A percentile compares a stretch with the other conserved stretches of the same genome.
phyloP scores from a whole-genome alignment of 2,329 filamentous ascomycete genomes.

The Xenosphaeropsis pyriputrescens region DNA sequence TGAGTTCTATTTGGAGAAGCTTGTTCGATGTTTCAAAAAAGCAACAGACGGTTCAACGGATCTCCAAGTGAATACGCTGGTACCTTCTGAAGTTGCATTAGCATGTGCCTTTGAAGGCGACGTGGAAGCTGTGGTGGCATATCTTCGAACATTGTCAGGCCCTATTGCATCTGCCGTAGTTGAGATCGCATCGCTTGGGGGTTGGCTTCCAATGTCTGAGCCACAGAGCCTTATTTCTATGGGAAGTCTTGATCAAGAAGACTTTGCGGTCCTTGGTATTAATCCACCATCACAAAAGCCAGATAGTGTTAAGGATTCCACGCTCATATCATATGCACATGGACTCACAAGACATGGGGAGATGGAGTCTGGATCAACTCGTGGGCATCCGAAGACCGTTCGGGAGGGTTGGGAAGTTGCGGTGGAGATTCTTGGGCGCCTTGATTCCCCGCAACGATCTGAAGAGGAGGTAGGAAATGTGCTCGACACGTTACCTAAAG shows the following conservation, averaged over 20 bases:
- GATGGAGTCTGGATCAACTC: constrained; percentile 6
- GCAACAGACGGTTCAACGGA: constrained; percentile 52
- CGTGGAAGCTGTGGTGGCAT: constrained; percentile 56
- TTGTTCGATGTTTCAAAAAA: constrained; percentile 53
- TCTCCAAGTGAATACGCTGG: constrained; percentile 63
- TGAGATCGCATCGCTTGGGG: constrained; percentile 70
- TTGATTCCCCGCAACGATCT: constrained; percentile 59
- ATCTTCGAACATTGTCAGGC: constrained; percentile 69
- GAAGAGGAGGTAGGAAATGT: constrained; percentile 62
- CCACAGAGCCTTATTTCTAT: constrained; percentile 37
- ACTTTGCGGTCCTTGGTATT: constrained; percentile 68
- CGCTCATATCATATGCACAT: constrained; percentile 63
- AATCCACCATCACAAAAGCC: constrained; percentile 38
- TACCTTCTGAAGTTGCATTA: constrained; percentile 65
- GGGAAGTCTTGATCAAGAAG: constrained; percentile 60
- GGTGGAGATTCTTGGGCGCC: constrained; percentile 65
- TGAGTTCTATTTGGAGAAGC: constrained; percentile 58
- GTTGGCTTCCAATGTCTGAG: constrained; percentile 58
- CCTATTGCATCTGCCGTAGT: constrained; percentile 64
- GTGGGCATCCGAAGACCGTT: constrained; percentile 16
- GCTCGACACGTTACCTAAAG: constrained; percentile 54
- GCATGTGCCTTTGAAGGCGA: constrained; percentile 76
- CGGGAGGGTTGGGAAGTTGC: constrained; percentile 82
- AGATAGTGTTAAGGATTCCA: constrained; percentile 62
- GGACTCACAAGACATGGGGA: constrained; percentile 40